Evolutionary conservation across 108 stramenopile genomes (phyloP).

Genomic region (Cyclotella sp.): DNA sequence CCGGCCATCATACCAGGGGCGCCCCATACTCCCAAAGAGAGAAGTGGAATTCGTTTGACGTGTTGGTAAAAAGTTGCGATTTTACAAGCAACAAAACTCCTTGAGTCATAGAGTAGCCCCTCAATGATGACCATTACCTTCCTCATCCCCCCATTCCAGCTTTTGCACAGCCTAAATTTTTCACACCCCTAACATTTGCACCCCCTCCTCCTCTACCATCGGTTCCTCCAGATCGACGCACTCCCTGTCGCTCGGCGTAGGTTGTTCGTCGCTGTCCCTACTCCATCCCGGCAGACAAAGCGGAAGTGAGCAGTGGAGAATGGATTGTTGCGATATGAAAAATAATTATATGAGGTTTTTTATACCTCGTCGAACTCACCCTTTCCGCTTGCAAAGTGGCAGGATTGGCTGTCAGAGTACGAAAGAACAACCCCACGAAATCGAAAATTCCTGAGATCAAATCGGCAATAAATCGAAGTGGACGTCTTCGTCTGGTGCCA

Average conservation of each 20-base stretch:
- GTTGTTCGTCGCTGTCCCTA: slow-evolving; percentile 47
- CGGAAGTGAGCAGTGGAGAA: not conserved
- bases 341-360: not conserved
- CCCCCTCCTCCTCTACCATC: slow-evolving; percentile 30
- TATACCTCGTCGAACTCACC: slow-evolving; percentile 21
- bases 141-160: slow-evolving; percentile 50
- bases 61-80: not conserved
- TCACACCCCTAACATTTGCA: slow-evolving; percentile 42
- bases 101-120: slow-evolving; percentile 7
- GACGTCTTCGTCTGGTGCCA: slow-evolving; percentile 25
- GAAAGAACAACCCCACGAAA: slow-evolving; percentile 50
- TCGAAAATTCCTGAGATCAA: slow-evolving; percentile 47
- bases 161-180: slow-evolving; percentile 45
- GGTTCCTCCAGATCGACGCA: slow-evolving; percentile 32
- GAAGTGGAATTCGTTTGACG: not conserved
- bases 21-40: not conserved
- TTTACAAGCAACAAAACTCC: not conserved
- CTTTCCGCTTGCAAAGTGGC: slow-evolving; percentile 39
- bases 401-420: slow-evolving; percentile 43
- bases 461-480: slow-evolving; percentile 33
- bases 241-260: slow-evolving; percentile 47
- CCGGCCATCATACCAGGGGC: slow-evolving; percentile 42
- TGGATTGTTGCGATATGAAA: not conserved
- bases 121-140: slow-evolving; percentile 51
- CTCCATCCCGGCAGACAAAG: not conserved